Evolutionary conservation across 2,329 filamentous ascomycete genomes (phyloP).

Genomic region (Nemania sp.): DNA sequence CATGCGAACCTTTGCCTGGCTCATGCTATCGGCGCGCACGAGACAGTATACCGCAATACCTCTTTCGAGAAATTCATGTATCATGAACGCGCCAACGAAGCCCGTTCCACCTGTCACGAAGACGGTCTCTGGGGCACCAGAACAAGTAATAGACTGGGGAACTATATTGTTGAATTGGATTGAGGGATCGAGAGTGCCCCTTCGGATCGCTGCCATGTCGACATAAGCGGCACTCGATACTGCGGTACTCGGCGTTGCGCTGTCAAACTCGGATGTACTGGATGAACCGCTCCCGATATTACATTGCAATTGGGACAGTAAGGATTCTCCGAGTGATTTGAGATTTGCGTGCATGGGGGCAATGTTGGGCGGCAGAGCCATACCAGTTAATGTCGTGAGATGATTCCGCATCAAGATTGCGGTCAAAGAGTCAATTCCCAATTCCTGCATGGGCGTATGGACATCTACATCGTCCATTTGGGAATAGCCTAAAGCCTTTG

Average conservation of each 20-base stretch:
- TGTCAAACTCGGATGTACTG: conserved; percentile 14
- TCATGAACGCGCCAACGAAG: conserved; percentile 36
- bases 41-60: conserved; percentile 32
- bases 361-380: too few relatives aligned
- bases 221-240: conserved; percentile 17
- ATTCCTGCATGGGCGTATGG: conserved; percentile 30
- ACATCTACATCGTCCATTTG: conserved; percentile 30
- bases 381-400: too few relatives aligned
- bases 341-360: too few relatives aligned
- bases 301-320: conserved; percentile 26
- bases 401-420: conserved; percentile 20
- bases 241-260: conserved; percentile 20
- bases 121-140: conserved; percentile 24
- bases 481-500: conserved; percentile 32
- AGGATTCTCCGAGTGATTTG: conserved; percentile 26
- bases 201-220: conserved; percentile 28
- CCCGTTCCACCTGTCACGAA: conserved; percentile 38
- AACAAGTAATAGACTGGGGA: conserved; percentile 4
- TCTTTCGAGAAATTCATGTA: conserved; percentile 31
- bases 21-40: conserved; percentile 28
- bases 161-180: conserved; percentile 31
- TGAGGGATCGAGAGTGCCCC: conserved; percentile 33
- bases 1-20: conserved; percentile 28
- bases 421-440: conserved; percentile 37
- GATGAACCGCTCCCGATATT: conserved; percentile 21